Evolutionary conservation across 2,329 filamentous ascomycete species (phyloP).

Genomic region (Diaporthe aspalathi): DNA sequence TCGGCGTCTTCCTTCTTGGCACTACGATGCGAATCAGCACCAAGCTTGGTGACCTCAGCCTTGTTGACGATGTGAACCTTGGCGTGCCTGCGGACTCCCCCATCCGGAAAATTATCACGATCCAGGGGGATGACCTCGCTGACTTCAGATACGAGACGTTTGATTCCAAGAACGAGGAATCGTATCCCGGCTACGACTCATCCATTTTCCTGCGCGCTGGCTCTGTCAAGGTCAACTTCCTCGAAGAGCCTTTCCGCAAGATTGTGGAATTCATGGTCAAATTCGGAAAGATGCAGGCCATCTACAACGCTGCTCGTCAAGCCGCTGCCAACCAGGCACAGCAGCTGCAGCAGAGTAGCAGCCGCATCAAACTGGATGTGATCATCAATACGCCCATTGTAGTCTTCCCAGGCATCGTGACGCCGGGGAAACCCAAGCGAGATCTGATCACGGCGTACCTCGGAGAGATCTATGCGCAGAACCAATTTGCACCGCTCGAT

Average conservation of each 20-base stretch:
- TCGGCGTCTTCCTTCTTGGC: constrained; percentile 87
- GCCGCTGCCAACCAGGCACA: constrained; percentile 94
- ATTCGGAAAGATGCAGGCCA: constrained; percentile 99
- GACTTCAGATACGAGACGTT: constrained; percentile 99
- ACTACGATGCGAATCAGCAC: constrained; percentile 89
- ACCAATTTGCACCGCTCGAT: constrained; percentile 87
- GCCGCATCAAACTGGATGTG: constrained; percentile 93
- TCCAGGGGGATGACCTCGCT: constrained; percentile 93
- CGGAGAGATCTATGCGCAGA: constrained; percentile 97
- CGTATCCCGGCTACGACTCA: constrained; percentile 94
- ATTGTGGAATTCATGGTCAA: constrained; percentile 98
- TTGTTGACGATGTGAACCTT: constrained; percentile 94
- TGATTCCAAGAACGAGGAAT: constrained; percentile 73
- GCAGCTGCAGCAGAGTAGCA: constrained; percentile 90
- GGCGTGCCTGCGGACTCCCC: constrained; percentile 85
- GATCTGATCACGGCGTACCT: constrained; percentile 93
- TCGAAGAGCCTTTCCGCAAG: constrained; percentile 97
- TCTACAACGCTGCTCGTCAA: constrained; percentile 96
- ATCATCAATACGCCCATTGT: constrained; percentile 95
- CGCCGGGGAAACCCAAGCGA: constrained; percentile 75
- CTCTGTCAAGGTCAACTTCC: constrained; percentile 95
- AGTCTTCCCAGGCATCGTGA: constrained; percentile 86
- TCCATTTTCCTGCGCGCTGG: constrained; percentile 91
- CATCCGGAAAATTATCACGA: constrained; percentile 88
- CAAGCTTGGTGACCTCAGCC: constrained; percentile 84